phyloP scores from a whole-genome alignment of 192 early-diverging fungal genomes.

The Coemansia sp. region DNA sequence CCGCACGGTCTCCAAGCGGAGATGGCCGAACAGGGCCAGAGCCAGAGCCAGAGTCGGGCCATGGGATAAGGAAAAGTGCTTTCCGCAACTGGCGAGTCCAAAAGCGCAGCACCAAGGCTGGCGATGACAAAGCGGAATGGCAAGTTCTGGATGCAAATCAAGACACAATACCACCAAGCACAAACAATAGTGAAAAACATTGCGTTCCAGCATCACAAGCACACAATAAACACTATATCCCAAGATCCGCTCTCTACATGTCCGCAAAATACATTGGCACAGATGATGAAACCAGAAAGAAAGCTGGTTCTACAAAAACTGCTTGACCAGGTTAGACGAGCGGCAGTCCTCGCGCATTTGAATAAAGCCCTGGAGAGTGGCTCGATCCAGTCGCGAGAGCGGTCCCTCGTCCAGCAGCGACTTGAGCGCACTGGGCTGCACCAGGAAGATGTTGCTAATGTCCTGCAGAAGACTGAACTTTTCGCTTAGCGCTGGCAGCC shows the following conservation, averaged over 20 bases:
- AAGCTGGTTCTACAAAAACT: conserved; percentile 18
- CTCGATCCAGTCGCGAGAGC: conserved; percentile 77
- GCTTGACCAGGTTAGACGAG: conserved; percentile 43
- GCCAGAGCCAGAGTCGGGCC: too few species aligned
- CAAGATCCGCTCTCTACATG: too few species aligned
- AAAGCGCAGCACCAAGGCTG: too few species aligned
- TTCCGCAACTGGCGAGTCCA: too few species aligned
- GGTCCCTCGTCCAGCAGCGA: conserved; percentile 85
- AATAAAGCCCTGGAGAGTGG: conserved; percentile 83
- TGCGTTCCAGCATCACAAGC: too few species aligned
- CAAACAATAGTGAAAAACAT: not conserved
- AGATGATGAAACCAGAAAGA: not conserved
- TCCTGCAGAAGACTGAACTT: conserved; percentile 90
- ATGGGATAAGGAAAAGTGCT: too few species aligned
- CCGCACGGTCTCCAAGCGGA: not conserved
- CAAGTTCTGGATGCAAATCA: not conserved
- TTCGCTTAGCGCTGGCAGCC: conserved; percentile 71
- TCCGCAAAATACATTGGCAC: too few species aligned
- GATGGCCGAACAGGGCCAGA: not conserved
- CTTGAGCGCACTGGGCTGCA: conserved; percentile 87
- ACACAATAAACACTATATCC: too few species aligned
- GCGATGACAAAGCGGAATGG: not conserved
- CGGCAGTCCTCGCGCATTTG: conserved; percentile 85
- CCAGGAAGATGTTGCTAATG: conserved; percentile 90
- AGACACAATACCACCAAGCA: not conserved